Evolutionary conservation across 768 basidiomycete genomes (phyloP).

Genomic region (Leccinum longicurvipes): DNA sequence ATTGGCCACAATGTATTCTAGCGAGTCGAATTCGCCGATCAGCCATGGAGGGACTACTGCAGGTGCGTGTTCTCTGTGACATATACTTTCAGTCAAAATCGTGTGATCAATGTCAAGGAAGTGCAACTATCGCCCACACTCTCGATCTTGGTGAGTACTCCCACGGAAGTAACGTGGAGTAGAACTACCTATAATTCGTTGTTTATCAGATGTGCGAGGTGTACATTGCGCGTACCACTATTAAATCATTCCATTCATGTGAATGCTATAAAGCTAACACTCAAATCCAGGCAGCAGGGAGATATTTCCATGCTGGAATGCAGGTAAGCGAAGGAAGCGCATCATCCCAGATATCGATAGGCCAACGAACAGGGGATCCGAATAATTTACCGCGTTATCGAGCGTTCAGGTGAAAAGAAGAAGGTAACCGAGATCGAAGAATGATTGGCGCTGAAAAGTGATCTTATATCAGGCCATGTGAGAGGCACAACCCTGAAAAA

Average conservation of each 20-base stretch:
- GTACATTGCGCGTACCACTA: neutral
- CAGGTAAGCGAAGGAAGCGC: slow-evolving; percentile 8
- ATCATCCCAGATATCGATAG: neutral
- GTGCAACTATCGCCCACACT: neutral
- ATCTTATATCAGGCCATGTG: neutral
- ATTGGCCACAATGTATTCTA: neutral
- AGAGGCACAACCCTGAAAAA: neutral
- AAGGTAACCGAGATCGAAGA: neutral
- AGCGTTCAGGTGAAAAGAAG: neutral
- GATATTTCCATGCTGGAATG: neutral
- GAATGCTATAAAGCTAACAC: neutral
- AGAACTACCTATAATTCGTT: neutral
- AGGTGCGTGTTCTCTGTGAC: neutral
- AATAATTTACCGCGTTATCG: neutral
- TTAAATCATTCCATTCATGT: neutral
- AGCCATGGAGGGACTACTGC: neutral
- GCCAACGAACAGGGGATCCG: neutral
- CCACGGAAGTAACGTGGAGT: neutral
- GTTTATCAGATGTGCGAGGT: neutral
- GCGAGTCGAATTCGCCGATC: neutral
- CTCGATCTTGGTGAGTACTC: neutral
- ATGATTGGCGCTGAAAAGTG: neutral
- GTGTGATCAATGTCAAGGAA: neutral
- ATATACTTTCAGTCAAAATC: neutral
- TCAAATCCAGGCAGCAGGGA: neutral